Base-by-base conservation (phyloP, 2,329 filamentous ascomycete species). In the Zopfia rhizophila region DNA sequence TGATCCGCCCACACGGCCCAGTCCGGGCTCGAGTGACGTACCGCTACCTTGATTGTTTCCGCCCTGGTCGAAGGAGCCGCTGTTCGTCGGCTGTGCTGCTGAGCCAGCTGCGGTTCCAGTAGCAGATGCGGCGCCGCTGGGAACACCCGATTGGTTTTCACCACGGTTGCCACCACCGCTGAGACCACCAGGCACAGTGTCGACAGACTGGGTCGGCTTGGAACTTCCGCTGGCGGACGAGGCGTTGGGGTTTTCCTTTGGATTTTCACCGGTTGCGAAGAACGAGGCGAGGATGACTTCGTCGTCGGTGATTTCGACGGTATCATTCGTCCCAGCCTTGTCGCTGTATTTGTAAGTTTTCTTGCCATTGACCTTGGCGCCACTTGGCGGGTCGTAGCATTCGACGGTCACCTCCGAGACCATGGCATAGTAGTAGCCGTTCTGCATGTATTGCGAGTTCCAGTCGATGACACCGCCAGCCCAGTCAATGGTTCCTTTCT, bases 381-480 rank as follows among this genome's bases (percentile, higher is more conserved):
- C 88, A 16, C 82, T 80, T 21, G 93, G 94, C 3, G 90, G 85
- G 58, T 92, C 82, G 79, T 89, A 97, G 85, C 94, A 99, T 58
- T 91, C 76, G 24, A 97, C 85, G n/a, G 78, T 81, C 48, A 99
- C 84, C 42, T 91, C 84, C 42, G 84, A 80, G 62, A 97, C 84
- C 30, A 83, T 84, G 41, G 91, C 89, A 69, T 88, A 97, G 79
- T 94, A 96, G 80, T 97, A 97, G 22, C 90, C 90, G 65, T 90
- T 81, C 75, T 90, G 78, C 79, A 97, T 93, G 72, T 95, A 89
- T 14, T 80, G 77, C 55, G 83, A 84, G 68, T 89, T 78, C 93
- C 94, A 99, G 78, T 96, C 82, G 55, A 99, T 93, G 39, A 82
- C 76, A 61, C 94, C 94, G 66, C 94, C 94, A 13, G 93, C 90